Conservation (phyloP, 345 rosid species). For the Eucalyptus erythrocorys region DNA sequence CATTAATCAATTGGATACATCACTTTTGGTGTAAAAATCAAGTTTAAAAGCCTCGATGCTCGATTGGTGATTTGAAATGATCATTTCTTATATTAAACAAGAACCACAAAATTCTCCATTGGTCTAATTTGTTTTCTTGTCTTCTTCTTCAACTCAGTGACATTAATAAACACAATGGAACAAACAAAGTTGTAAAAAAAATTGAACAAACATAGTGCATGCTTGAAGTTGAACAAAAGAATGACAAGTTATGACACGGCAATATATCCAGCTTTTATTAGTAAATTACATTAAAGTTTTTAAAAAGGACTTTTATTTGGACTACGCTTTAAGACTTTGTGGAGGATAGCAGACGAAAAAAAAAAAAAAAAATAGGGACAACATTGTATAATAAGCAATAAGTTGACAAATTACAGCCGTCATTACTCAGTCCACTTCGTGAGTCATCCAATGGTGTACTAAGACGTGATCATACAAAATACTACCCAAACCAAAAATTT, state of each 20-base stretch:
- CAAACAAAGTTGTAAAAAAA: not conserved
- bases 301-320: not conserved
- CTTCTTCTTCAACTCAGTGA: not conserved
- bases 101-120: not conserved
- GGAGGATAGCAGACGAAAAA: not conserved
- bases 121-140: not conserved
- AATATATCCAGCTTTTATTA: not conserved
- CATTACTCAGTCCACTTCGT: not conserved
- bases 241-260: not conserved
- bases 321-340: not conserved
- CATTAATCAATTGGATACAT: not conserved
- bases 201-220: not conserved
- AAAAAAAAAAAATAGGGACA: not conserved
- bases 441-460: not conserved
- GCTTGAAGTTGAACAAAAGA: not conserved
- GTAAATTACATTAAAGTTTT: not conserved
- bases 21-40: not conserved
- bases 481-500: not conserved
- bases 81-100: not conserved
- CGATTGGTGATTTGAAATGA: not conserved
- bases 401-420: not conserved
- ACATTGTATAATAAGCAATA: not conserved
- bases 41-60: not conserved
- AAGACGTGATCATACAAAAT: not conserved
- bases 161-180: not conserved